These are phyloP conservation scores for Carallia pectinifolia DNA, from an alignment of 345 rosid species.

Conservation along the genomic window DNA sequence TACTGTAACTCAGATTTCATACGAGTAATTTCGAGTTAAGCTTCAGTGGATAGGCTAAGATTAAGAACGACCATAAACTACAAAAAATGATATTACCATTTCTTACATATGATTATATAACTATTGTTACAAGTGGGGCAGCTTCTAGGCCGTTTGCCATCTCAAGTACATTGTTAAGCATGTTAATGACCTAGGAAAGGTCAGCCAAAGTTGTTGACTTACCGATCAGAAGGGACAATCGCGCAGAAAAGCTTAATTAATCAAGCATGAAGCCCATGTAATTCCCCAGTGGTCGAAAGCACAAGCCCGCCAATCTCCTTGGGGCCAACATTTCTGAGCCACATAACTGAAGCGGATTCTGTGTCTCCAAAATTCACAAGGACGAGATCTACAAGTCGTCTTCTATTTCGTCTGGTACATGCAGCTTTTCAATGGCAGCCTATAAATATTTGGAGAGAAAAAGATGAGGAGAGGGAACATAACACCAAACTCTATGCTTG, in stretches of 20 bases:
- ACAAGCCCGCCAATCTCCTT: conserved; percentile 36
- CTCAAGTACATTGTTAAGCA: conserved; percentile 8
- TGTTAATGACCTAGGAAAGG: conserved; percentile 31
- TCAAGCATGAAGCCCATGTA: conserved; percentile 17
- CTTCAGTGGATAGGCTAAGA: background rate
- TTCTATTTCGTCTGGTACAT: conserved; percentile 88
- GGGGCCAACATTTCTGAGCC: conserved; percentile 23
- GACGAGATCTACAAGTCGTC: conserved; percentile 44
- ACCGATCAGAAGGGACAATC: conserved; percentile 9
- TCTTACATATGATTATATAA: conserved; percentile 11
- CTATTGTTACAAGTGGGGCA: conserved; percentile 24
- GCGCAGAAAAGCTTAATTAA: background rate
- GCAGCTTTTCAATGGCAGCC: conserved; percentile 98
- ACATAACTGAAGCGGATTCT: conserved; percentile 14
- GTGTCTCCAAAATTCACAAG: conserved; percentile 5
- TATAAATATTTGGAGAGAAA: conserved; percentile 28
- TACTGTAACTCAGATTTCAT: too few relatives aligned
- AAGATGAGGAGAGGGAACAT: background rate
- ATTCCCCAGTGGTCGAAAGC: conserved; percentile 38
- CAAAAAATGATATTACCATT: conserved; percentile 18
- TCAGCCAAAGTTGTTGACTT: conserved; percentile 26
- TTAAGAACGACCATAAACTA: conserved; percentile 12
- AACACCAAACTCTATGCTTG: background rate
- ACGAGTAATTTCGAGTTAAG: background rate
- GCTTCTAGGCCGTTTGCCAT: conserved; percentile 10